Base-by-base conservation (phyloP, 1,284 basidiomycete genomes). In the Tylopilus sp. region DNA sequence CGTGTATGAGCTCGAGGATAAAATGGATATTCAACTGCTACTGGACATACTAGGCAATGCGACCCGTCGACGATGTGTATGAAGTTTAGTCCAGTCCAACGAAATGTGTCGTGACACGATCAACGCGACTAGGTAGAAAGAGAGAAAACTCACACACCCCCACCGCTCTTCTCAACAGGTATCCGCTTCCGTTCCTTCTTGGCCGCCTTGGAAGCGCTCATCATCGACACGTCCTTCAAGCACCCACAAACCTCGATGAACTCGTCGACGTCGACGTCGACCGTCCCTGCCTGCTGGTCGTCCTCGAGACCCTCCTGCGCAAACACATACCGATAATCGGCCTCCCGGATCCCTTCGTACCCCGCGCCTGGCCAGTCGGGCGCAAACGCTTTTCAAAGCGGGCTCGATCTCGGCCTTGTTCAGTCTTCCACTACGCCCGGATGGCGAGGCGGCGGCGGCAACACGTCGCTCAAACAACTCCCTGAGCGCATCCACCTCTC, bases 191-290 rank as follows among this genome's bases (percentile, higher is more conserved):
- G 73, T 57, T 80, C 67, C 21, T 65, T 66, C 54, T 73, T 74
- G 38, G 55, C 64, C 34, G 60, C 55, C 48, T 63, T 63, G 28
- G 57, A 70, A 46, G 67, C 71, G 64, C 74, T 84, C 44, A 75
- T 72, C 61, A 82, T 81, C 48, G 79, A 78, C 16, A 92, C 77
- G 58, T 93, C 89, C 66, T 92, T 92, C 54, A 94, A 71, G 43
- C 81, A 85, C 2, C 86, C 89, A 51, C 87, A 92, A 42, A 92
- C 81, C 82, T 92, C 89, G 39, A 92, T 73, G 63, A 92, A 92
- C 63, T 88, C 85, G 59, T 92, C 83, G 60, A 89, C 82, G 55
- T 83, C 81, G 39, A 92, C 66, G 19, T 76, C 76, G 34, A 67
- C 58, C 74, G 73, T 6, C 21, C 3, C 6, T 6, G 3, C 21